phyloP scores from a whole-genome alignment of 192 early-diverging fungal species.

The Haplosporangium gracile region DNA sequence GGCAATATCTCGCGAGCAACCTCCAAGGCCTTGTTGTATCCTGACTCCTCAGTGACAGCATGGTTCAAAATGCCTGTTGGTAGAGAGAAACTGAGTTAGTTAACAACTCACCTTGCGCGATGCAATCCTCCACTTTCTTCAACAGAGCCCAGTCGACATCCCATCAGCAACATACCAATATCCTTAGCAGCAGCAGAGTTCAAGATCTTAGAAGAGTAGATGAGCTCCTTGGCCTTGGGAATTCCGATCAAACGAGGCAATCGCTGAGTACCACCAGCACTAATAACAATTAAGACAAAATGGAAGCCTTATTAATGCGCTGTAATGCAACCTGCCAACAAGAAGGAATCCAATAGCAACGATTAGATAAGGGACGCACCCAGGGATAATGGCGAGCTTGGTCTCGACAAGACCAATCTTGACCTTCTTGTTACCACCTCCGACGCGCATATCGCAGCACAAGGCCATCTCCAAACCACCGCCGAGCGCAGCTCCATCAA shows the following conservation, averaged over 20 bases:
- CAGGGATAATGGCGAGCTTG: constrained; percentile 94
- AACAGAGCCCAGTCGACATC: too few species aligned
- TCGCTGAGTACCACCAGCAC: constrained; percentile 95
- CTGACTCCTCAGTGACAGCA: constrained; percentile 71
- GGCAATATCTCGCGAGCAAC: constrained; percentile 85
- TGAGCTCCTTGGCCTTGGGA: constrained; percentile 92
- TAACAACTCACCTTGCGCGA: background rate
- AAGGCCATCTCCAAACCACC: constrained; percentile 94
- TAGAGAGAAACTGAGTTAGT: background rate
- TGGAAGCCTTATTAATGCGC: background rate
- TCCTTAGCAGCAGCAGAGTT: constrained; percentile 73
- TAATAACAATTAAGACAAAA: constrained; percentile 19
- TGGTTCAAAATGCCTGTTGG: constrained; percentile 84
- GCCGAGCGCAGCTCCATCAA: constrained; percentile 95
- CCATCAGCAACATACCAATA: constrained; percentile 57
- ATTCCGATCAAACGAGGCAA: constrained; percentile 89
- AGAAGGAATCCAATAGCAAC: background rate
- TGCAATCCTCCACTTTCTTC: background rate
- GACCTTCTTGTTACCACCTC: constrained; percentile 73
- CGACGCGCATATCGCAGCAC: constrained; percentile 90
- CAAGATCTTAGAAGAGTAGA: constrained; percentile 87
- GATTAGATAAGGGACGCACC: constrained; percentile 59
- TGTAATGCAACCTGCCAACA: background rate
- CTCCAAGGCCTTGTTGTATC: constrained; percentile 80
- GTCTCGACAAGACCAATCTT: constrained; percentile 94